Conservation (phyloP, 768 basidiomycete species). For the Lactarius psammicola region DNA sequence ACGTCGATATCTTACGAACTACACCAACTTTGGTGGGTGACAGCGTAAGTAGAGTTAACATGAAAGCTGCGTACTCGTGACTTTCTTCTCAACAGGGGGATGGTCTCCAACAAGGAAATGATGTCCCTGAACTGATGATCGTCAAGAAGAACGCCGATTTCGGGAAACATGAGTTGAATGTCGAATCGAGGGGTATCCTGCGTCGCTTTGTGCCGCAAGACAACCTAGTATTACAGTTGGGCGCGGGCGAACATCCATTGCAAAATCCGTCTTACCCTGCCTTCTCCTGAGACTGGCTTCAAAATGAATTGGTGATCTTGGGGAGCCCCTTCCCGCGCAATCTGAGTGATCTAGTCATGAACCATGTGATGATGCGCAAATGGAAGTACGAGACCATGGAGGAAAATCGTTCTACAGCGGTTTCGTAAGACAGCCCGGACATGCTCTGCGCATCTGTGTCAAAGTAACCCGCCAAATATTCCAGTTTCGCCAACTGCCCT, state of each 20-base stretch:
- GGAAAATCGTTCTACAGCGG: slow-evolving; percentile 70
- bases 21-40: slow-evolving; percentile 19
- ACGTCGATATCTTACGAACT: slow-evolving; percentile 84
- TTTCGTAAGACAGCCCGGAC: slow-evolving; percentile 59
- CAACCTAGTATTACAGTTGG: slow-evolving; percentile 49
- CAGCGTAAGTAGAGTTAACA: slow-evolving; percentile 24
- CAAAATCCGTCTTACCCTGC: slow-evolving; percentile 54
- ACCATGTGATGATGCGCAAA: neutral
- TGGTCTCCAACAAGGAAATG: slow-evolving; percentile 93
- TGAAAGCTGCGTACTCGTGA: slow-evolving; percentile 53
- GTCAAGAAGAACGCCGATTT: slow-evolving; percentile 90
- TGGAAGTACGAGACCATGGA: slow-evolving; percentile 51
- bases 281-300: slow-evolving; percentile 94
- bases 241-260: neutral
- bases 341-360: slow-evolving; percentile 37
- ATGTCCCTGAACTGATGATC: slow-evolving; percentile 92
- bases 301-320: slow-evolving; percentile 88
- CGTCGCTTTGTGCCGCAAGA: slow-evolving; percentile 78
- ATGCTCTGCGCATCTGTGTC: slow-evolving; percentile 88
- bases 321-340: slow-evolving; percentile 47
- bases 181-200: slow-evolving; percentile 81
- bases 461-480: slow-evolving; percentile 90
- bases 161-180: slow-evolving; percentile 83
- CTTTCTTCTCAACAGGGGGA: slow-evolving; percentile 89
- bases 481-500: slow-evolving; percentile 73